phyloP scores from a whole-genome alignment of 2,329 filamentous ascomycete genomes.

The Apiospora sp. region DNA sequence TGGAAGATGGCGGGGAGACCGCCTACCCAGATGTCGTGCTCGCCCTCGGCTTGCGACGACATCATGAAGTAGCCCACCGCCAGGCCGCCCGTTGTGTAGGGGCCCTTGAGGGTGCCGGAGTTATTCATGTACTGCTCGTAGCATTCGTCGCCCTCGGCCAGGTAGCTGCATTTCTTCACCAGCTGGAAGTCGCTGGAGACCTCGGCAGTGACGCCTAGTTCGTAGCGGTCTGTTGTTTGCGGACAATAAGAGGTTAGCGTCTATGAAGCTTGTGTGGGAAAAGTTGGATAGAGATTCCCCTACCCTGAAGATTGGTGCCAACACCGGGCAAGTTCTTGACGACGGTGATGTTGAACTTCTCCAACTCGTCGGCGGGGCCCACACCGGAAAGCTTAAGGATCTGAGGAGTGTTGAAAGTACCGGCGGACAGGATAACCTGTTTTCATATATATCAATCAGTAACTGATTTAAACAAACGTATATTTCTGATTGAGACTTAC shows the following conservation, averaged over 20 bases:
- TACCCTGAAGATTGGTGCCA: conserved; percentile 64
- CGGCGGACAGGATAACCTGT: conserved; percentile 58
- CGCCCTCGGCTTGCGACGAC: conserved; percentile 41
- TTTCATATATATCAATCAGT: neutral
- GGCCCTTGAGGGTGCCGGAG: conserved; percentile 30
- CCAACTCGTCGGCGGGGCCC: conserved; percentile 50
- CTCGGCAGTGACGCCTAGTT: conserved; percentile 52
- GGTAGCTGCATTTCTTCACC: conserved; percentile 41
- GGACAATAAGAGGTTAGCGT: neutral
- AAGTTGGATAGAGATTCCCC: neutral
- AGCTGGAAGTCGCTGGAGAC: conserved; percentile 43
- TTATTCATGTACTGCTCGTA: conserved; percentile 46
- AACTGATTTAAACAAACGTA: neutral
- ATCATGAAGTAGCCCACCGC: conserved; percentile 51
- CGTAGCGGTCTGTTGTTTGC: conserved; percentile 52
- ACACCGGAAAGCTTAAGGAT: conserved; percentile 56
- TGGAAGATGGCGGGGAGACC: conserved; percentile 43
- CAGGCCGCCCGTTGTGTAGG: conserved; percentile 53
- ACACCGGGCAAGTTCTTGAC: conserved; percentile 67
- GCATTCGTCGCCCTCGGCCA: conserved; percentile 40
- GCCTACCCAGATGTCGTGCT: conserved; percentile 43
- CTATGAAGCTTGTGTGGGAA: rapidly evolving
- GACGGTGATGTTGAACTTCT: conserved; percentile 55
- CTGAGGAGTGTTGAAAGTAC: conserved; percentile 55
- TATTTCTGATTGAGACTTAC: conserved; percentile 29